These are phyloP conservation scores for Geotrichum australiense DNA, from an alignment of 1,139 yeast genomes.

Conservation along the genomic window DNA sequence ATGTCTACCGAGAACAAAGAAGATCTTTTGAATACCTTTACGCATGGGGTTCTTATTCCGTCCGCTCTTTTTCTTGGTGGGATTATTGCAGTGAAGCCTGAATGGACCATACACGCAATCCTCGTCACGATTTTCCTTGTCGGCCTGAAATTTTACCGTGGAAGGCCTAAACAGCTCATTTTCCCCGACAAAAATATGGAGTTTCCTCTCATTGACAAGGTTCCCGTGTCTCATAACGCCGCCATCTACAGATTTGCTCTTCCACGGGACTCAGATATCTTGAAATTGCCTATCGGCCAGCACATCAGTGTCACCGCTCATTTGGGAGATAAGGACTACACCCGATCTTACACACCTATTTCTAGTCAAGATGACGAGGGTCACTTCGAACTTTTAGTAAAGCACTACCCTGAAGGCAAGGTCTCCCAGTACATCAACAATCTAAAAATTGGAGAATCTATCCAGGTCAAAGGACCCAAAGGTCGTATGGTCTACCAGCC, in stretches of 20 bases:
- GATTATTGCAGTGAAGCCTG: constrained; percentile 26
- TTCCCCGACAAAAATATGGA: constrained; percentile 58
- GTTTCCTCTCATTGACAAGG: constrained; percentile 74
- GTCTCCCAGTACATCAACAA: constrained; percentile 67
- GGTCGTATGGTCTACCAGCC: constrained; percentile 80
- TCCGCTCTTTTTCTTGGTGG: constrained; percentile 30
- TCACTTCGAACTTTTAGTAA: constrained; percentile 76
- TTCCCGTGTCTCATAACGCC: constrained; percentile 68
- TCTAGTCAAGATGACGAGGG: constrained; percentile 74
- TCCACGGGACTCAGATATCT: constrained; percentile 59
- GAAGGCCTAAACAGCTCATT: constrained; percentile 41
- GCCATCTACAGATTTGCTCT: constrained; percentile 76
- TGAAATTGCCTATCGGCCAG: constrained; percentile 91
- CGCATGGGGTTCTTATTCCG: constrained; percentile 35
- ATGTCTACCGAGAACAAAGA: constrained; percentile 11
- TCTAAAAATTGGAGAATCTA: constrained; percentile 57
- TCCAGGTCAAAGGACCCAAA: constrained; percentile 81
- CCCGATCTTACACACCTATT: constrained; percentile 87
- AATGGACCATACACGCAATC: constrained; percentile 26
- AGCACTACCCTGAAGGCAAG: constrained; percentile 80
- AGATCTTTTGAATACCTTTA: constrained; percentile 24
- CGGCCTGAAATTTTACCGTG: constrained; percentile 29
- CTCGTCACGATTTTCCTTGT: constrained; percentile 25
- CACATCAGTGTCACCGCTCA: constrained; percentile 55
- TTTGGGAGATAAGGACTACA: constrained; percentile 68